These are phyloP conservation scores for Xanthoconium purpureum DNA, from an alignment of 768 basidiomycete species.

Conservation along the genomic window DNA sequence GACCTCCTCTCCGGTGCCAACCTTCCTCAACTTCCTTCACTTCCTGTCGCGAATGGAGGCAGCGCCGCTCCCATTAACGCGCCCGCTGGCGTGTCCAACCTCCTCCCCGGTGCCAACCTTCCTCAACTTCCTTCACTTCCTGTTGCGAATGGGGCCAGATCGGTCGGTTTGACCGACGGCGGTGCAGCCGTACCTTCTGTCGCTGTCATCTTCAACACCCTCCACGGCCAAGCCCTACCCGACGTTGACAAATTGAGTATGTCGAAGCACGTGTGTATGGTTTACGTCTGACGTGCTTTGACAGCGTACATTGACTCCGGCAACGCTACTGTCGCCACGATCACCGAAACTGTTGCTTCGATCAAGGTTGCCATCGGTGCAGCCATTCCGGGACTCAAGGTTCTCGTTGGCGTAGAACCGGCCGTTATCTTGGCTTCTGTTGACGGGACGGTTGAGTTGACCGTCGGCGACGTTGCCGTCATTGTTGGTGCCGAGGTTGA, in stretches of 20 bases:
- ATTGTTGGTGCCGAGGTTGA: not conserved
- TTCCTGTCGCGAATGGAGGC: no score
- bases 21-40: not conserved
- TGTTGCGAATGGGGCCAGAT: no score
- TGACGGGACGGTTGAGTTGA: not conserved
- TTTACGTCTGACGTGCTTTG: not conserved
- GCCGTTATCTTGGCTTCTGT: not conserved
- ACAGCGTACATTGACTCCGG: not conserved
- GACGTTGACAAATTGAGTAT: not conserved
- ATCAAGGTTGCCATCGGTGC: not conserved
- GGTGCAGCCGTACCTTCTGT: constrained; percentile 8
- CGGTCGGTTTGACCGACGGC: no score
- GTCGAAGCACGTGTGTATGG: not conserved
- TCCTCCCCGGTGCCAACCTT: not conserved
- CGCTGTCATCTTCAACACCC: constrained; percentile 26
- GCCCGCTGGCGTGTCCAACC: not conserved
- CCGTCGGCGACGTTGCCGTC: not conserved
- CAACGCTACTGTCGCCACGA: not conserved
- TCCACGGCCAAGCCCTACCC: not conserved
- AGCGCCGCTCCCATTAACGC: constrained; percentile 19
- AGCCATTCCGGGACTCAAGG: not conserved
- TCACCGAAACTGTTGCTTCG: not conserved
- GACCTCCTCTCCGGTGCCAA: no score
- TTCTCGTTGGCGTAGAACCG: not conserved
- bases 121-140: no score